phyloP scores from a whole-genome alignment of 2,329 filamentous ascomycete genomes.

The Fusarium nurragi region DNA sequence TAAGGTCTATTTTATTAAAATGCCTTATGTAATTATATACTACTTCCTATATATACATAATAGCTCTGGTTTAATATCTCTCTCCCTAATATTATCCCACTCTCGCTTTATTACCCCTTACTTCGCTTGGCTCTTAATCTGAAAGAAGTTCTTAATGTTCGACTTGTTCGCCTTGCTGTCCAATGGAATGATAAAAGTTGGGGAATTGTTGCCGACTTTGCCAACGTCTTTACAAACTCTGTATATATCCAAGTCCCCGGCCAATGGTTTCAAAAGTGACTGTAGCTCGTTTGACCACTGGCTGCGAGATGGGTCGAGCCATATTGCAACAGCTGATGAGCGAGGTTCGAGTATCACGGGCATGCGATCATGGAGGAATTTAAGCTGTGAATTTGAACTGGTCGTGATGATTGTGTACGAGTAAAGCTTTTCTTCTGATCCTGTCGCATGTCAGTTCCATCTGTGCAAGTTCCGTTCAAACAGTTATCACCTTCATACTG shows the following conservation, averaged over 20 bases:
- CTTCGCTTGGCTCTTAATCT: conserved; percentile 57
- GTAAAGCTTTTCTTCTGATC: conserved; percentile 72
- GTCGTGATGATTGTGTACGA: conserved; percentile 97
- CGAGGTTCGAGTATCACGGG: conserved; percentile 87
- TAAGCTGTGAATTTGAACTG: conserved; percentile 80
- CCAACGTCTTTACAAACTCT: conserved; percentile 89
- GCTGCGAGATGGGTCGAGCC: conserved; percentile 78
- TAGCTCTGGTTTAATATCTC: no score
- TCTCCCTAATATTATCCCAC: not conserved
- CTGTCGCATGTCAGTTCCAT: conserved; percentile 13
- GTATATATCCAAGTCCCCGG: conserved; percentile 83
- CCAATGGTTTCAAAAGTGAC: conserved; percentile 78
- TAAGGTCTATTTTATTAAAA: no score
- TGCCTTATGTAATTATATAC: no score
- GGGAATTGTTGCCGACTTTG: conserved; percentile 92
- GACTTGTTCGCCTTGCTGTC: conserved; percentile 88
- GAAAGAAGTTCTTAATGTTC: conserved; percentile 95
- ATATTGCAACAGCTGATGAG: conserved; percentile 73
- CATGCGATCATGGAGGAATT: conserved; percentile 94
- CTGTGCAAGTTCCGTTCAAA: not conserved
- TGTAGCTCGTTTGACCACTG: conserved; percentile 86
- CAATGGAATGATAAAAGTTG: conserved; percentile 82
- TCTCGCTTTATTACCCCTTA: conserved; percentile 43
- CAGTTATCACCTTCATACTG: conserved; percentile 73
- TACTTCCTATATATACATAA: no score